phyloP scores from a whole-genome alignment of 1,284 basidiomycete species.

The Sporisorium scitamineum region DNA sequence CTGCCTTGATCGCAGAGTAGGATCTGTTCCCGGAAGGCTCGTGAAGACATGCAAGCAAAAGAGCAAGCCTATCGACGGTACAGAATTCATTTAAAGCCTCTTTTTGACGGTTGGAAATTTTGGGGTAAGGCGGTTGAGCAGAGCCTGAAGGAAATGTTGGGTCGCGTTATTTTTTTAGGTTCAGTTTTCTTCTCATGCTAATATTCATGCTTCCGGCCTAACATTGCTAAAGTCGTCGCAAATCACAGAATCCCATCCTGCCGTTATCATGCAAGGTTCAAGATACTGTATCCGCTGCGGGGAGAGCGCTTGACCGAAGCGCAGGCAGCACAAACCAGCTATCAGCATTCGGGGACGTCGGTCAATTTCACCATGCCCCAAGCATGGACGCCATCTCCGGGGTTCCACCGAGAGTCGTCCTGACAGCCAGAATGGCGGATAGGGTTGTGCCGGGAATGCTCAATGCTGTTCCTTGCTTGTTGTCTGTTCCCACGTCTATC shows the following conservation, averaged over 20 bases:
- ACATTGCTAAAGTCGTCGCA: background rate
- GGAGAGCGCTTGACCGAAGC: background rate
- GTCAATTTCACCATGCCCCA: background rate
- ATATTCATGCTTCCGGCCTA: background rate
- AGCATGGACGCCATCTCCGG: conserved; percentile 22
- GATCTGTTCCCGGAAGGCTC: too few relatives aligned
- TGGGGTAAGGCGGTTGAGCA: conserved; percentile 20
- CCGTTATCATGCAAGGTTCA: conserved; percentile 1
- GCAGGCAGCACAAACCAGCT: background rate
- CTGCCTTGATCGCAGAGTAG: too few relatives aligned
- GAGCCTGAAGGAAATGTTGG: conserved; percentile 15
- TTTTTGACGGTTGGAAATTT: conserved; percentile 20
- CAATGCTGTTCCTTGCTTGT: background rate
- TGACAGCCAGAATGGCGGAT: background rate
- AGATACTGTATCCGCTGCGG: background rate
- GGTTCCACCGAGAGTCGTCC: conserved; percentile 27
- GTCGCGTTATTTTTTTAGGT: background rate
- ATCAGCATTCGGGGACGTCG: background rate
- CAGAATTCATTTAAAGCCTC: background rate
- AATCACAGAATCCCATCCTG: too few relatives aligned
- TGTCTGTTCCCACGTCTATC: background rate
- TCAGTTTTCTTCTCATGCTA: background rate
- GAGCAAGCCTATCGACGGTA: background rate
- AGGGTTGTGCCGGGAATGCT: background rate
- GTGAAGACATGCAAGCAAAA: background rate